Percentiles rank a stretch among this genome's conserved stretches.
These are phyloP conservation scores for Protomyces lactucae-debilis DNA, from an alignment of 1,139 yeast genomes.

Conservation along the genomic window DNA sequence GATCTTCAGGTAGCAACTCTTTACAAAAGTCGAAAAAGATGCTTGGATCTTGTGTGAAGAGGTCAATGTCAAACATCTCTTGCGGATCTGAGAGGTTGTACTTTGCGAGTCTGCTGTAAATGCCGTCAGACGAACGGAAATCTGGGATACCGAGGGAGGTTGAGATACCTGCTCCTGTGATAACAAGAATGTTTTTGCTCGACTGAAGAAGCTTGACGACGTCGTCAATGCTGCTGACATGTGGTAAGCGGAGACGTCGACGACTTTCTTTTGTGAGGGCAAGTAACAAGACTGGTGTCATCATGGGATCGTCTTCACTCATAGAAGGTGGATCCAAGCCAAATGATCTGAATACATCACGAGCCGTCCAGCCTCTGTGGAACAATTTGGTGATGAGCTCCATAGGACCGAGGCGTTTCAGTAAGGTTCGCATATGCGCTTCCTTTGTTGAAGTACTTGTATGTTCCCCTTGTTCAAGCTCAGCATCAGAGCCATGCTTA, in stretches of 20 bases:
- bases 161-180: slow-evolving; percentile 96
- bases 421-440: background rate
- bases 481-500: too few relatives aligned
- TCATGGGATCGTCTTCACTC: background rate
- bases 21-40: slow-evolving; percentile 85
- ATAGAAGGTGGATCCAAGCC: background rate
- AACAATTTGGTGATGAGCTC: slow-evolving; percentile 3
- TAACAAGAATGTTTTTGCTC: slow-evolving; percentile 63
- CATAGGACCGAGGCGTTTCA: slow-evolving; percentile 5
- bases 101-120: slow-evolving; percentile 64
- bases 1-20: slow-evolving; percentile 66
- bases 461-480: too few relatives aligned
- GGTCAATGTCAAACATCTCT: slow-evolving; percentile 77
- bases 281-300: slow-evolving; percentile 16
- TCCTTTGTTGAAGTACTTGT: background rate
- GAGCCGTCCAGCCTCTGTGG: background rate
- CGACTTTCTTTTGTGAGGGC: slow-evolving; percentile 8
- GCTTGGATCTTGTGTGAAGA: slow-evolving; percentile 68
- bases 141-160: slow-evolving; percentile 93
- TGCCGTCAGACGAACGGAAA: slow-evolving; percentile 84
- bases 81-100: slow-evolving; percentile 86
- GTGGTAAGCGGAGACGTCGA: slow-evolving; percentile 21
- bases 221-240: slow-evolving; percentile 57
- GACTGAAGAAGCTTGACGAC: slow-evolving; percentile 51
- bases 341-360: background rate